Base-by-base conservation (phyloP, 2,329 filamentous ascomycete species). In the Colletotrichum godetiae region DNA sequence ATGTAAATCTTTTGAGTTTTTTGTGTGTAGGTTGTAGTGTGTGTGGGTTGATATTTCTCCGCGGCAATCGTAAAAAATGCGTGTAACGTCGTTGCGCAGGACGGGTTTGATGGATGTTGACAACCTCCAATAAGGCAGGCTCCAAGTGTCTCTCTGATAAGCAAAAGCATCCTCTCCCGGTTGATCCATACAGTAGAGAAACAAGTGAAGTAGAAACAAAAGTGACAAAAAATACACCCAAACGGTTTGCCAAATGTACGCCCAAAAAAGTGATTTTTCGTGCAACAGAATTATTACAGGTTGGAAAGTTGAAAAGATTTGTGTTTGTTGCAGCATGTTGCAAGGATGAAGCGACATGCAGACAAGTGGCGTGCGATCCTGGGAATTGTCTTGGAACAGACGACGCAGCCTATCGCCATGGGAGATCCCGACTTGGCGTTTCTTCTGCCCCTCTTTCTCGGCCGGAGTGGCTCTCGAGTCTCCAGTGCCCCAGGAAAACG, bases 211-310 rank as follows among this genome's bases (percentile, higher is more conserved):
- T 6, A 8, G 29, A 67, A 27, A 53, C 10, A 31, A 57, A 27
- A 13, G 59, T 12, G n/a, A 24, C 4, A 49, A 61, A 27, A 61
- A 27, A 60, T 56, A 27, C n/a, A 27, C 24, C 55, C 55, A 73
- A 60, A 70, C 60, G 60, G 60, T 73, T 73, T 64, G 66, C 42
- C 60, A 49, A 35, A 56, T 35, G 27, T 56, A 56, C 67, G 67
- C 70, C 70, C 33, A 56, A 58, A 55, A n/a, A 37, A 46, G 37
- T 19, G 12, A 12, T 61, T 59, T 64, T 69, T 68, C 33, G 66
- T 69, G 33, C 65, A 69, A 71, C 68, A 61, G n/a, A 27, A 67
- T 72, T 70, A 70, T 73, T 73, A 73, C 70, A 73, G 53, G 60
- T 70, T 60, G 55, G 29, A 49, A 27, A 49, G 19, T 6, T 27